Evolutionary conservation across 805 yeast species (phyloP).

Genomic region (Schwanniomyces yamadae): DNA sequence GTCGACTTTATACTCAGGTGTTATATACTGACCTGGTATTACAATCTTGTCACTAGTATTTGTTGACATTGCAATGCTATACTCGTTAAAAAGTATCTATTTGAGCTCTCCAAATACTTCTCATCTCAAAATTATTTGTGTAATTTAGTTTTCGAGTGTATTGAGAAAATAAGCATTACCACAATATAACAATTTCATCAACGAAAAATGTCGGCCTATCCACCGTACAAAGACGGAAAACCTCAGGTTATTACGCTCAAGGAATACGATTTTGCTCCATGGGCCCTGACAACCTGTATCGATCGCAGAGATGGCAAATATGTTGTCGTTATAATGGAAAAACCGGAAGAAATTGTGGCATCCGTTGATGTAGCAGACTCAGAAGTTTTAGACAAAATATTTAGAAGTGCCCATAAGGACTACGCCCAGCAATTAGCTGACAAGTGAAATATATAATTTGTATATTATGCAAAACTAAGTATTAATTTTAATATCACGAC

Average conservation of each 20-base stretch:
- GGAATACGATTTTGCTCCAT: constrained; percentile 51
- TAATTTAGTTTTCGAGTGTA: background rate
- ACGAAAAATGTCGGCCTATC: constrained; percentile 29
- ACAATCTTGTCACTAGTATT: constrained; percentile 24
- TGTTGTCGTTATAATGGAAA: constrained; percentile 46
- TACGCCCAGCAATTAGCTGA: constrained; percentile 14
- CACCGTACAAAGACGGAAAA: constrained; percentile 41
- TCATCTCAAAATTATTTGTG: constrained; percentile 3
- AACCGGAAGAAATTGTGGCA: constrained; percentile 46
- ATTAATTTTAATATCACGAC: constrained; percentile 1
- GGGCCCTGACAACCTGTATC: constrained; percentile 53
- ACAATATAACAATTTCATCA: no score
- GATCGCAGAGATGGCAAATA: constrained; percentile 36
- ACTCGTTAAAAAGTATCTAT: no score
- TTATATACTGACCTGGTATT: constrained; percentile 80
- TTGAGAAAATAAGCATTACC: background rate
- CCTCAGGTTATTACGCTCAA: constrained; percentile 47
- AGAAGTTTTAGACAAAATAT: constrained; percentile 42
- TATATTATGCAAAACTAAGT: constrained; percentile 3
- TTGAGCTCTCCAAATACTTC: no score
- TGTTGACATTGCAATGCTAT: constrained; percentile 2
- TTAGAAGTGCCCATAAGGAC: constrained; percentile 43
- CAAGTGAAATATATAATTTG: background rate
- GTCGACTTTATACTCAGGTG: constrained; percentile 49
- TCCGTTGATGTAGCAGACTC: constrained; percentile 35